Conservation (phyloP, 2,329 filamentous ascomycete species). For the Lasiodiplodia gonubiensis region DNA sequence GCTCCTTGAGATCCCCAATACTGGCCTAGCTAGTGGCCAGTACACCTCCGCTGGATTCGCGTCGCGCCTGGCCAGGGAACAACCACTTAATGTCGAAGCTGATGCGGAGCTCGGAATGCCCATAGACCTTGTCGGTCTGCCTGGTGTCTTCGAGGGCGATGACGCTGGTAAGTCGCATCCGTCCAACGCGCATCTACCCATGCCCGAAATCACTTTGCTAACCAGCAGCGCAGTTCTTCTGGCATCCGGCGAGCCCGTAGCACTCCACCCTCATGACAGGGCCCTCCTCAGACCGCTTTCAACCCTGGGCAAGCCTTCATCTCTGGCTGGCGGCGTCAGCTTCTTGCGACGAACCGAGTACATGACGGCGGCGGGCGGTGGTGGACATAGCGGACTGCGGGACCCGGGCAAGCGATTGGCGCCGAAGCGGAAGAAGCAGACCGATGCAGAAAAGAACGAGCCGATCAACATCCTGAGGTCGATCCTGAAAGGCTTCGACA, state of each 20-base stretch:
- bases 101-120: slow-evolving; percentile 99
- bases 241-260: slow-evolving; percentile 72
- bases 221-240: slow-evolving; percentile 70
- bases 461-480: slow-evolving; percentile 65
- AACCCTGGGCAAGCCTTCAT: slow-evolving; percentile 82
- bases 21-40: slow-evolving; percentile 81
- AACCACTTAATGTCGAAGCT: slow-evolving; percentile 93
- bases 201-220: slow-evolving; percentile 30
- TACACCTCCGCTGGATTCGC: slow-evolving; percentile 92
- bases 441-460: slow-evolving; percentile 58
- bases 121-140: slow-evolving; percentile 91
- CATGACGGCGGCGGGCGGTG: slow-evolving; percentile 66
- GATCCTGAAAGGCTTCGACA: slow-evolving; percentile 68
- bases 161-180: slow-evolving; percentile 73
- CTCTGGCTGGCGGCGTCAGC: slow-evolving; percentile 78
- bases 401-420: slow-evolving; percentile 49
- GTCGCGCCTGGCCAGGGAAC: slow-evolving; percentile 84
- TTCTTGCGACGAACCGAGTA: slow-evolving; percentile 97
- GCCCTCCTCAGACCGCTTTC: slow-evolving; percentile 82
- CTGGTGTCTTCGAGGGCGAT: slow-evolving; percentile 92
- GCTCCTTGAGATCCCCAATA: slow-evolving; percentile 94
- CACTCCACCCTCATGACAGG: slow-evolving; percentile 82
- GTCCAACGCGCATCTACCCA: slow-evolving; percentile 23
- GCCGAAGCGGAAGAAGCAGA: slow-evolving; percentile 42
- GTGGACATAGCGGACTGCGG: slow-evolving; percentile 45